These are phyloP conservation scores for Schwanniomyces occidentalis DNA, from an alignment of 805 yeast species.

Conservation along the genomic window DNA sequence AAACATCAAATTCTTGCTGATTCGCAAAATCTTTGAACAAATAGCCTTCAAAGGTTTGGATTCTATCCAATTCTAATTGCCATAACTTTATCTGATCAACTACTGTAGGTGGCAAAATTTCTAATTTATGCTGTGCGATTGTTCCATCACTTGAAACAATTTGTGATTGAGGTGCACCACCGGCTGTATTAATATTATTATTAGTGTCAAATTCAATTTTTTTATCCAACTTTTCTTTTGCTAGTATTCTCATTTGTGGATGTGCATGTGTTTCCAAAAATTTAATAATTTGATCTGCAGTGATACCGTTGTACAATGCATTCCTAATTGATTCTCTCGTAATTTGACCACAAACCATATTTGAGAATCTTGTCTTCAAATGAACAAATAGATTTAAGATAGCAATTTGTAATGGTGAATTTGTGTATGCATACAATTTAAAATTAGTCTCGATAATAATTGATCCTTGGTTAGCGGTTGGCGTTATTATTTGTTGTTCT, in stretches of 20 bases:
- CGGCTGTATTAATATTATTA: constrained; percentile 47
- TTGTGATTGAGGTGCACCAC: constrained; percentile 38
- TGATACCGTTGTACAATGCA: constrained; percentile 85
- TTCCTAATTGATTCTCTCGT: constrained; percentile 88
- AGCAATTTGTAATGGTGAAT: constrained; percentile 93
- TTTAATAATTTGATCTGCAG: constrained; percentile 90
- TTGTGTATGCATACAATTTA: constrained; percentile 88
- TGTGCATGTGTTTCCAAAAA: constrained; percentile 92
- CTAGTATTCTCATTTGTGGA: constrained; percentile 78
- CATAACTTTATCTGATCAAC: constrained; percentile 93
- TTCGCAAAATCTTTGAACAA: constrained; percentile 82
- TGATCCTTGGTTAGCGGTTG: constrained; percentile 51
- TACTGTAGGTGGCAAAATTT: constrained; percentile 90
- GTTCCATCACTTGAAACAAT: constrained; percentile 13
- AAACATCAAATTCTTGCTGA: constrained; percentile 70
- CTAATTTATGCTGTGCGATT: constrained; percentile 50
- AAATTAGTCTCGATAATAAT: constrained; percentile 92
- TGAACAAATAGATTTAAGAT: constrained; percentile 86
- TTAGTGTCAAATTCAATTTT: constrained; percentile 63
- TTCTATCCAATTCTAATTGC: constrained; percentile 95
- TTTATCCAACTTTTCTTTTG: constrained; percentile 67
- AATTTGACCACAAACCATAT: constrained; percentile 90
- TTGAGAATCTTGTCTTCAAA: constrained; percentile 78
- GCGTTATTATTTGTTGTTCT: constrained; percentile 17
- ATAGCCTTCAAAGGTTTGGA: constrained; percentile 82